Evolutionary conservation across 2,329 filamentous ascomycete genomes (phyloP).

Genomic region (Alternaria alternata): DNA sequence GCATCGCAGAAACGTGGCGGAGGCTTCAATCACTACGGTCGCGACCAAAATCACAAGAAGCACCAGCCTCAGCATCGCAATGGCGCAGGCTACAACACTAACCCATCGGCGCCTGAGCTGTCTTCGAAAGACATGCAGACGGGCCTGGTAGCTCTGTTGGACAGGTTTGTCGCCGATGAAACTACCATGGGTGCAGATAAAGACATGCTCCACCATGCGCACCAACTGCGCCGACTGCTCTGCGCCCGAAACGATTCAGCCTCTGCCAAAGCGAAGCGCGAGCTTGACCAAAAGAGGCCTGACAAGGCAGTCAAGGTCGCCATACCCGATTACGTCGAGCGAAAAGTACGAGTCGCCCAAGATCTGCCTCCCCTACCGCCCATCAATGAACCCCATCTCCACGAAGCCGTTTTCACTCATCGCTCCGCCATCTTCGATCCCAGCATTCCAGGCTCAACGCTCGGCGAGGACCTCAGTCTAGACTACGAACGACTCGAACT

Average conservation of each 20-base stretch:
- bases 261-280: constrained; percentile 61
- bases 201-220: constrained; percentile 40
- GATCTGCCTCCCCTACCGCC: constrained; percentile 67
- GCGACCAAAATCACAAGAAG: constrained; percentile 13
- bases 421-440: constrained; percentile 36
- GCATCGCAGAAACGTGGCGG: constrained; percentile 32
- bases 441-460: constrained; percentile 24
- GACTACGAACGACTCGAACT: constrained; percentile 87
- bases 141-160: constrained; percentile 41
- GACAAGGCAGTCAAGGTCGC: constrained; percentile 24
- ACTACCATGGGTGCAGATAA: constrained; percentile 32
- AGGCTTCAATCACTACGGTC: constrained; percentile 30
- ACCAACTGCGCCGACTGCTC: constrained; percentile 38
- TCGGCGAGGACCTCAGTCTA: constrained; percentile 33
- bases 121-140: constrained; percentile 37
- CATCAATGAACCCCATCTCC: constrained; percentile 67
- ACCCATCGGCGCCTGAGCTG: constrained; percentile 19
- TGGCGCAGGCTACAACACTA: not conserved
- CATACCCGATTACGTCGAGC: constrained; percentile 40
- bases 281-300: constrained; percentile 41
- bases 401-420: constrained; percentile 73
- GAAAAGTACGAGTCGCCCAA: constrained; percentile 40
- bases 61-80: constrained; percentile 9
- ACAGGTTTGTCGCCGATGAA: constrained; percentile 42
- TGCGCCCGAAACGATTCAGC: constrained; percentile 43